Percentiles rank a stretch among this genome's conserved stretches.
These are phyloP conservation scores for Dactylellina sp. DNA, from an alignment of 2,329 filamentous ascomycete species.

Conservation along the genomic window DNA sequence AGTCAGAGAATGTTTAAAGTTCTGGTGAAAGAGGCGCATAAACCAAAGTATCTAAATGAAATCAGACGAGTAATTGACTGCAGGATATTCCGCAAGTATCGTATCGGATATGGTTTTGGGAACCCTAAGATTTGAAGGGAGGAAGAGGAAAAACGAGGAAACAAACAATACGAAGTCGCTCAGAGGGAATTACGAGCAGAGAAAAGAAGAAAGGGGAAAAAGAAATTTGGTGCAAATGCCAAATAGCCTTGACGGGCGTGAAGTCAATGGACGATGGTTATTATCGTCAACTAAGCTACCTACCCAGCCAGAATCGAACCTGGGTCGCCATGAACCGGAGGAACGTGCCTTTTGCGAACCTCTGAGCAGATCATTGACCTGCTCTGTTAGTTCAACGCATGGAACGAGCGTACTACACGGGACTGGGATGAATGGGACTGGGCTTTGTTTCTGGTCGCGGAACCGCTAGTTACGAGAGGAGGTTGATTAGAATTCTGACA, in stretches of 20 bases:
- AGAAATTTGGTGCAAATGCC: constrained; percentile 48
- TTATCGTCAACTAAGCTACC: constrained; percentile 41
- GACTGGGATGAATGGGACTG: neutral
- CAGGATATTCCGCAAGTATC: neutral
- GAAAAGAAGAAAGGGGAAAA: constrained; percentile 38
- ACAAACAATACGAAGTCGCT: constrained; percentile 48
- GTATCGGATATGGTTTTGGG: constrained; percentile 1
- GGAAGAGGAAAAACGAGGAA: constrained; percentile 39
- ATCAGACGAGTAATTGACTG: neutral
- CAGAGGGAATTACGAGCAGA: constrained; percentile 48
- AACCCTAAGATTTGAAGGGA: constrained; percentile 26
- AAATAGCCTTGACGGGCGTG: constrained; percentile 57
- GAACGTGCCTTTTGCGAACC: constrained; percentile 56
- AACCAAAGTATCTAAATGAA: neutral
- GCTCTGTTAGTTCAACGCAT: constrained; percentile 34
- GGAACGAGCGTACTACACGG: constrained; percentile 15
- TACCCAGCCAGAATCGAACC: constrained; percentile 25
- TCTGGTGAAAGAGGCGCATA: neutral
- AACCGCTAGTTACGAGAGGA: constrained; percentile 19
- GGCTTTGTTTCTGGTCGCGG: constrained; percentile 22
- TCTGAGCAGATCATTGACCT: constrained; percentile 46
- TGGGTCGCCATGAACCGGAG: constrained; percentile 21
- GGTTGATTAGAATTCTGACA: constrained; percentile 3
- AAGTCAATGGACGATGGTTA: constrained; percentile 38
- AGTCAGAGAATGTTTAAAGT: constrained; percentile 4